A percentile compares a stretch with the other conserved stretches of the same genome.
These are phyloP conservation scores for Physaria fendleri DNA, from an alignment of 345 rosid genomes.

Conservation along the genomic window DNA sequence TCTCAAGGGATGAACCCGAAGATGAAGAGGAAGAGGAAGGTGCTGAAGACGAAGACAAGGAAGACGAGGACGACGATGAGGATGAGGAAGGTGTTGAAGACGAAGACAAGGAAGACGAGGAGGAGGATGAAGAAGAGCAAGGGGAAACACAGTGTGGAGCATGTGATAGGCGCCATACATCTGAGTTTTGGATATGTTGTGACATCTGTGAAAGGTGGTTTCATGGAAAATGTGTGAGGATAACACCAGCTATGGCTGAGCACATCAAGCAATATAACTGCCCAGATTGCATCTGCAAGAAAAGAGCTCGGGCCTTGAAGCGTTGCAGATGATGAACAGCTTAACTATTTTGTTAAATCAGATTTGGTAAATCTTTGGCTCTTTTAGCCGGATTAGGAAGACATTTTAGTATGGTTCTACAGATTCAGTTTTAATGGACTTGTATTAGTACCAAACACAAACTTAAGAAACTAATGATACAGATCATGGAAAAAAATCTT, in stretches of 20 bases:
- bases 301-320: slow-evolving; percentile 49
- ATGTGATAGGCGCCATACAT: slow-evolving; percentile 64
- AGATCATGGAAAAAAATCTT: neutral
- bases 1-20: slow-evolving; percentile 27
- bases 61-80: no score
- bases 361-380: no score
- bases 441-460: neutral
- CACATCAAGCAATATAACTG: slow-evolving; percentile 92
- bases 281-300: slow-evolving; percentile 92
- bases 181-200: slow-evolving; percentile 83
- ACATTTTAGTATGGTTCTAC: no score
- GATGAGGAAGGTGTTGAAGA: no score
- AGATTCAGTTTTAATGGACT: no score
- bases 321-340: slow-evolving; percentile 33
- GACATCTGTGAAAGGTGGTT: slow-evolving; percentile 74
- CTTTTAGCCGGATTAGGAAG: no score
- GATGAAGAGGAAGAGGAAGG: no score
- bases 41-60: no score
- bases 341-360: slow-evolving; percentile 42
- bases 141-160: slow-evolving; percentile 30
- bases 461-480: neutral
- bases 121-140: slow-evolving; percentile 51
- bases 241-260: slow-evolving; percentile 88
- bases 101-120: slow-evolving; percentile 41
- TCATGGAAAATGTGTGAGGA: slow-evolving; percentile 64